Base-by-base conservation (phyloP, 1,284 basidiomycete genomes). In the Laetiporus sulphureus region DNA sequence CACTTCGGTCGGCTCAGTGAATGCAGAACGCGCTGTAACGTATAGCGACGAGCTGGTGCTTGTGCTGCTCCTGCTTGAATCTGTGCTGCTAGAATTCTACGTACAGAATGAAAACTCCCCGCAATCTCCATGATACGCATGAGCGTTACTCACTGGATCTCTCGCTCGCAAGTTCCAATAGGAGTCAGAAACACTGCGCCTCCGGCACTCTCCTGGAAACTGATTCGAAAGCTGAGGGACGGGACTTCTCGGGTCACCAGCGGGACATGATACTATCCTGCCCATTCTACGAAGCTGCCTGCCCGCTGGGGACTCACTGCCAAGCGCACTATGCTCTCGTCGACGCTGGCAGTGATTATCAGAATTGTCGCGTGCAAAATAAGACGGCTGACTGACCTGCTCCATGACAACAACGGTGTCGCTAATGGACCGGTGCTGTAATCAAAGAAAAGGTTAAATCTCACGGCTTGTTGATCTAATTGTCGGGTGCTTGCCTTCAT, bases 1-100 rank as follows among this genome's bases (percentile, higher is more conserved):
- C 13, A 23, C 23, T 24, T 42, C 29, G 19, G 24, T 8, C 11
- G 36, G 19, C 23, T 40, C 37, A 29, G 36, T 34, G 36, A 39
- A 39, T 2, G 24, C 29, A 12, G 44, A 46, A 15, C 20, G 36
- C 5, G 41, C 44, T 3, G 44, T 46, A 37, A 46, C 16, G 19
- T 42, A 46, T 5, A 24, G 13, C 5, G 40, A 37, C 3, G 40
- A 41, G 11, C 15, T 15, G 24, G 20, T 38, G 32, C n/a, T n/a
- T n/a, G n/a, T n/a, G n/a, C n/a, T n/a, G n/a, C n/a, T n/a, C n/a
- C 24, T 34, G 19, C 40, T 32, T 6, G 34, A 20, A 5, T 41
- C 36, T 18, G 39, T 33, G 12, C n/a, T n/a, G n/a, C n/a, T n/a
- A n/a, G n/a, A n/a, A n/a, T n/a, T n/a, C n/a, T n/a, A n/a, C n/a